Base-by-base conservation (phyloP, 768 basidiomycete genomes). In the Podaxis rugospora region DNA sequence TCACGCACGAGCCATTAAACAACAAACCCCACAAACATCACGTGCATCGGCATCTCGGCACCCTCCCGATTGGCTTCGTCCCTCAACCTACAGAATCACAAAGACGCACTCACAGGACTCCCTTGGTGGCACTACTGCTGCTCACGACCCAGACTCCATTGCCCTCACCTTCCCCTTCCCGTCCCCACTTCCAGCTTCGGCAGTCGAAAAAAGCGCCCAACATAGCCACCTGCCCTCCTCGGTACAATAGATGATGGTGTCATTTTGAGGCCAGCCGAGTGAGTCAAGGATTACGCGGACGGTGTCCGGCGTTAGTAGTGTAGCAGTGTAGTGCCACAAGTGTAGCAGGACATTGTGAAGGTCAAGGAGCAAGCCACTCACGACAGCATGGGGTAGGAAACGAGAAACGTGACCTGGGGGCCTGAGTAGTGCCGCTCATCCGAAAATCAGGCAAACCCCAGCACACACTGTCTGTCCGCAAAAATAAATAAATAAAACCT, bases 1-100 rank as follows among this genome's bases (percentile, higher is more conserved):
- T 68, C 78, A 80, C 80, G 80, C 80, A 80, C 80, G 71, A 78
- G 70, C 80, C 79, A 73, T 67, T 71, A 65, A 80, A 72, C 72
- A 74, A 72, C 65, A 66, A 68, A 68, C 70, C 70, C 66, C 71
- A 72, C 70, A 70, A 70, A 64, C 62, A 65, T 66, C 77, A 79
- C 78, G 75, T 78, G 75, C 25, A 57, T 44, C 66, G 66, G 62
- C 64, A 49, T 60, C 69, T 49, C 66, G 65, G 65, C 63, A 36
- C 5, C 25, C 50, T 62, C 50, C 64, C 52, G 63, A 66, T 70
- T 68, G 67, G 66, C 63, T 53, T 36, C n/a, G 23, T 55, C 23
- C 42, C 44, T 6, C 40, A 25, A 44, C 40, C 32, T 25, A 18
- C 47, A 56, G 59, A 62, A 63, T 42, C 53, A 39, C 44, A 61